phyloP scores from a whole-genome alignment of 2,329 filamentous ascomycete species.

The Paecilomyces variotii region DNA sequence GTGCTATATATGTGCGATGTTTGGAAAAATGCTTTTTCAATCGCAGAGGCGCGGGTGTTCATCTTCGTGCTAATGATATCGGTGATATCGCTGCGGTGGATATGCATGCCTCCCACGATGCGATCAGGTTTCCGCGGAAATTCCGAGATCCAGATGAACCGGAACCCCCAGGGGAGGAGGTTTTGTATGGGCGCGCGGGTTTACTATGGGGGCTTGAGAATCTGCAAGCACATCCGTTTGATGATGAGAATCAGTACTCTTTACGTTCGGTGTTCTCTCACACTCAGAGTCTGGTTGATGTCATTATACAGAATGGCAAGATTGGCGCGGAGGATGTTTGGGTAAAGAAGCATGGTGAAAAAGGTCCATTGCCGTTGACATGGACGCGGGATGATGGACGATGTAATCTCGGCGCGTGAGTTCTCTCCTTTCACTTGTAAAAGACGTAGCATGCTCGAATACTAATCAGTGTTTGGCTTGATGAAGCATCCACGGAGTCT shows the following conservation, averaged over 20 bases:
- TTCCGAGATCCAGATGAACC: background rate
- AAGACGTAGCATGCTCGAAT: background rate
- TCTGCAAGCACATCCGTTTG: constrained; percentile 18
- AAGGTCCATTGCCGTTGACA: constrained; percentile 31
- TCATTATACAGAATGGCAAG: constrained; percentile 26
- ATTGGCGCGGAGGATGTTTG: constrained; percentile 22
- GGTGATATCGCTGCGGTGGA: constrained; percentile 21
- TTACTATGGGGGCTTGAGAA: constrained; percentile 30
- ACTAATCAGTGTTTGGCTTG: background rate
- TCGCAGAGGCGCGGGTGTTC: background rate
- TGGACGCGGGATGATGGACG: constrained; percentile 30
- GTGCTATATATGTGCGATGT: background rate
- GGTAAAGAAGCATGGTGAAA: constrained; percentile 18
- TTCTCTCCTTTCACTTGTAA: constrained; percentile 1
- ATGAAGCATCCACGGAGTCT: constrained; percentile 13
- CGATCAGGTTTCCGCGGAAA: background rate
- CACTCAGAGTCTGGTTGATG: constrained; percentile 24
- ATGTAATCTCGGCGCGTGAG: constrained; percentile 32
- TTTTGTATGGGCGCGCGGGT: constrained; percentile 32
- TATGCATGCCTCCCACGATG: background rate
- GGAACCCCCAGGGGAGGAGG: constrained; percentile 27
- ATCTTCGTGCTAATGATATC: background rate
- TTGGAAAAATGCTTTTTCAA: background rate
- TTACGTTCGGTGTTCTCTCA: constrained; percentile 17
- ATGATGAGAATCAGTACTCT: constrained; percentile 10